A percentile compares a stretch with the other conserved stretches of the same genome.
Evolutionary conservation across 1,284 basidiomycete species (phyloP).

Genomic region (Sphaerobolus stellatus): DNA sequence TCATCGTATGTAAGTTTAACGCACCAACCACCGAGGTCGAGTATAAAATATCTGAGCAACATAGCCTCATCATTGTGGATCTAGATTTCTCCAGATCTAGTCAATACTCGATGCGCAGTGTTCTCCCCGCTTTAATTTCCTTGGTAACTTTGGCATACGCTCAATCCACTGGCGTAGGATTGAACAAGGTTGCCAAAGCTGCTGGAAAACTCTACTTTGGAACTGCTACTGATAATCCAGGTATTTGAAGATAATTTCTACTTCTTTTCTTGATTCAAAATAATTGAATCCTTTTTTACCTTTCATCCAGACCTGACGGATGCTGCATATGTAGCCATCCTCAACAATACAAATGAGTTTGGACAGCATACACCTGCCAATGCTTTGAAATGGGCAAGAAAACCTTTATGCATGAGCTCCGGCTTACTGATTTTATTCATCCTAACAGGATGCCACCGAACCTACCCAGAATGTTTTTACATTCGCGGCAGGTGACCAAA

Average conservation of each 20-base stretch:
- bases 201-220: conserved; percentile 46
- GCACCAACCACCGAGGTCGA: too few relatives aligned
- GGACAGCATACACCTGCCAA: conserved; percentile 53
- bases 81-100: too few relatives aligned
- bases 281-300: conserved; percentile 10
- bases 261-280: conserved; percentile 10
- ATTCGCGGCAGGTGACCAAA: conserved; percentile 44
- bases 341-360: conserved; percentile 46
- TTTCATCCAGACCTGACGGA: conserved; percentile 39
- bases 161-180: conserved; percentile 12
- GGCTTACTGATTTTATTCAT: background rate
- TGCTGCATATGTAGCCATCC: conserved; percentile 40
- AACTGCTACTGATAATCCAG: conserved; percentile 55
- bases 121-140: background rate
- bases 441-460: conserved; percentile 47
- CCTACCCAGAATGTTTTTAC: conserved; percentile 47
- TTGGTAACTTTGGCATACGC: background rate
- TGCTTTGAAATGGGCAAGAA: conserved; percentile 55
- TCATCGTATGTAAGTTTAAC: too few relatives aligned
- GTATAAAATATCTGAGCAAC: too few relatives aligned
- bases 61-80: too few relatives aligned
- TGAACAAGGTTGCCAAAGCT: conserved; percentile 13
- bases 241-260: conserved; percentile 7
- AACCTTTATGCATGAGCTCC: background rate
- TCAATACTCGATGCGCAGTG: too few relatives aligned